Evolutionary conservation across 768 basidiomycete genomes (phyloP), one percentile per base, ranked within the genome.

Genomic region (Phallus indusiatus): DNA sequence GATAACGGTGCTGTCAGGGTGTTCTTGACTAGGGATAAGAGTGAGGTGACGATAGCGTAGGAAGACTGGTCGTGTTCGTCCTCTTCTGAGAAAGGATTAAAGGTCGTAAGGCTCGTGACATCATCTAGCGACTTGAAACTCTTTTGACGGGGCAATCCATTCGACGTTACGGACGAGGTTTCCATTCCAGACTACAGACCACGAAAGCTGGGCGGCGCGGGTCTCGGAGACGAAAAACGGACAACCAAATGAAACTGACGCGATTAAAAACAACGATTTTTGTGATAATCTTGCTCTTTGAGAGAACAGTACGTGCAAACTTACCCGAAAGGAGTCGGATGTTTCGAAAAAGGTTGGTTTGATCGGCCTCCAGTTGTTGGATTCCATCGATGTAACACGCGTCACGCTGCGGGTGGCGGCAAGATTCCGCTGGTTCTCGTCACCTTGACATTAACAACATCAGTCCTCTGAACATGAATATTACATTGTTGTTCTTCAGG

Each of bases 61-160:
- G 88, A 91, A 8, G 89, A 86, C 65, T 89, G 86, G 64, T 92
- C 90, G 67, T 90, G 82, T 71, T 93, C 91, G 68, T 93, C 90
- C 69, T 94, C 92, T 67, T 91, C 89, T n/a, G 88, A 83, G 74
- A 92, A 94, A 6, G 90, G 90, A 69, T 93, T 93, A 77, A 88
- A 91, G 53, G 88, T 88, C 28, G 92, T 94, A 59, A 94, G 73
- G 67, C 83, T 82, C 49, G 80, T 78, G 48, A 85, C 78, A 75
- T 89, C 89, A 66, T 78, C 76, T 54, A 53, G 2, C 7, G 61
- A 48, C 42, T 55, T 49, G 17, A 53, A 36, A 53, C 53, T 62
- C 28, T 47, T 36, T 50, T 62, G 60, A 16, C 48, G 33, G 24
- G 60, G 18, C 14, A 62, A 49, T 10, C 9, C 54, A 37, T 49